Evolutionary conservation across 1,284 basidiomycete genomes (phyloP), one percentile per base, ranked within the genome.

Genomic region (Fomitopsis betulina): DNA sequence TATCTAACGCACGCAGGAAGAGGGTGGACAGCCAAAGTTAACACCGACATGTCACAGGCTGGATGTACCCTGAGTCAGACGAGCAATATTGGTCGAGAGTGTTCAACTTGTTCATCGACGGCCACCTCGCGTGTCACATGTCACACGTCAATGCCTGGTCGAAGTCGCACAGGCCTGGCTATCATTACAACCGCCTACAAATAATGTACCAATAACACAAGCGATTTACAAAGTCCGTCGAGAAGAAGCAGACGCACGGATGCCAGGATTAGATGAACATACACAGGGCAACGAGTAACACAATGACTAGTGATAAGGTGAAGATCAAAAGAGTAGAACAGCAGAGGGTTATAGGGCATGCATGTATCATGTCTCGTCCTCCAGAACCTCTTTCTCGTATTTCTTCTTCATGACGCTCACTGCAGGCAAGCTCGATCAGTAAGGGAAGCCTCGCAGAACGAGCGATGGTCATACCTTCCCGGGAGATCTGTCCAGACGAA

Each of bases 391-490:
- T 65, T 83, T 84, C 70, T 88, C 86, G 63, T 81, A 76, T 64
- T 79, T 83, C 77, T 89, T 89, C 76, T 90, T 91, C 82, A 91
- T 86, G 10, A 85, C 81, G 68, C 87, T 90, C 80, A 90, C 87
- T 89, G 15, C 8, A 25, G 37, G 30, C 53, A n/a, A 42, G 13
- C 45, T n/a, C 15, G 45, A 37, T 55, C n/a, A 47, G 50, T 37
- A 38, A 47, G 21, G 10, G 23, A 10, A 4, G 68, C 75, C 40
- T 52, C 79, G 78, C 78, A 45, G 23, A 50, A 8, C 10, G 9
- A 35, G 27, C 43, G 21, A 23, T 17, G 33, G 9, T 64, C 75
- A 47, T 39, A 78, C 78, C 75, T 70, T 80, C 78, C 42, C 78
- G 72, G 37, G 78, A 80, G 49, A 80, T 77, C 64, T 78, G 73